Evolutionary conservation across 2,329 filamentous ascomycete genomes (phyloP), one percentile per base, ranked within the genome.

Genomic region (Curvularia lunata): DNA sequence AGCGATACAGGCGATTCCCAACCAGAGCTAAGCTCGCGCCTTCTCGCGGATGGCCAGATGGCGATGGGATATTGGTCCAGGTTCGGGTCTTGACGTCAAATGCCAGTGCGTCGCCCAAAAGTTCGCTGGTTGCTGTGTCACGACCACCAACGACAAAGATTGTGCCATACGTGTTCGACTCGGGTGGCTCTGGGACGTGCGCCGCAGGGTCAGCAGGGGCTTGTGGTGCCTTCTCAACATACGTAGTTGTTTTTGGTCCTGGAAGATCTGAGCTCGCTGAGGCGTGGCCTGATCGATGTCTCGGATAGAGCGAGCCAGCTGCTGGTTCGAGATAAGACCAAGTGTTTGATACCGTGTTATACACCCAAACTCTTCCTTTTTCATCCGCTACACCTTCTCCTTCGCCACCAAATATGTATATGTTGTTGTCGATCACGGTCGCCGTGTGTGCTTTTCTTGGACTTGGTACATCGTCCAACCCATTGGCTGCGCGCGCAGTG

Each of bases 101-200:
- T 34, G 81, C 75, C 77, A 84, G 83, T 8, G 79, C 78, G 60
- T 86, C 84, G 8, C 74, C 77, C 8, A 78, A 59, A 1, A 74
- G 63, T 32, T 69, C 49, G 8, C 60, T 58, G 8, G 41, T 68
- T n/a, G 58, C 50, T 16, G 48, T 59, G 21, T 71, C 62, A 8
- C 61, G 71, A 3, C 84, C 84, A 21, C 83, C 83, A 43, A 83
- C 74, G 0, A 86, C 70, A 46, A 86, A 76, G 7, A 86, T 69
- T 2, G 84, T 82, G 43, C 82, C 81, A 70, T 82, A 82, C 1
- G 75, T 69, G 52, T 76, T 73, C 2, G 71, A 52, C 5, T 70
- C 70, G 3, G 78, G 69, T 2, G 78, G 78, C 19, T 80, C 78
- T 4, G 79, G 79, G 0, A 81, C 74, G 6, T 71, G 64, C 48